These are phyloP conservation scores for Tetrahymena malaccensis DNA, from an alignment of 73 alveolate genomes.

Conservation along the genomic window DNA sequence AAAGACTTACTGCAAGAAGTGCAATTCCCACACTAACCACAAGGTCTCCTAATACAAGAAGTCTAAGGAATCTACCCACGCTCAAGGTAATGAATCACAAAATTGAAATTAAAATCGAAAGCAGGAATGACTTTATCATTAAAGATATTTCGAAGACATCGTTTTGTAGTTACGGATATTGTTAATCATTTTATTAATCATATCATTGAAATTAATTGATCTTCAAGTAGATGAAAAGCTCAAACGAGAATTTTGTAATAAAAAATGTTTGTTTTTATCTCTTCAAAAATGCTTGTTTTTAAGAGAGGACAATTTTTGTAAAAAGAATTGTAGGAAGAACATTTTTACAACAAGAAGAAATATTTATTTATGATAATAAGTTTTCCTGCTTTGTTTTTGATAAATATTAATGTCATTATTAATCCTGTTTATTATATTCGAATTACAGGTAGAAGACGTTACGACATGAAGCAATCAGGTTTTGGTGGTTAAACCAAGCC, in stretches of 20 bases:
- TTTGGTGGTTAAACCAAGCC: slow-evolving; percentile 96
- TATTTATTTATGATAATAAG: background rate
- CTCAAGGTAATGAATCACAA: slow-evolving; percentile 38
- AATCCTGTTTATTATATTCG: background rate
- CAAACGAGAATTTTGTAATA: too few relatives aligned
- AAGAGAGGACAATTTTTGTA: too few relatives aligned
- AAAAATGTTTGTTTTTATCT: too few relatives aligned
- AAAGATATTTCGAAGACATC: too few relatives aligned
- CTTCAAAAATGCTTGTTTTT: too few relatives aligned
- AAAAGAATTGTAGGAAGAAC: background rate
- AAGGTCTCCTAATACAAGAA: slow-evolving; percentile 81
- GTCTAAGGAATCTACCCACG: slow-evolving; percentile 72
- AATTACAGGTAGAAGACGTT: slow-evolving; percentile 74
- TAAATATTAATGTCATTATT: background rate
- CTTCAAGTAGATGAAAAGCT: too few relatives aligned
- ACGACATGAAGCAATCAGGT: slow-evolving; percentile 91
- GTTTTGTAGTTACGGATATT: too few relatives aligned
- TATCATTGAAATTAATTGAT: too few relatives aligned
- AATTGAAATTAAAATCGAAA: background rate
- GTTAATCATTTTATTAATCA: background rate
- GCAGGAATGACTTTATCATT: background rate
- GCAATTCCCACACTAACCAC: slow-evolving; percentile 65
- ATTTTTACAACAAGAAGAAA: background rate
- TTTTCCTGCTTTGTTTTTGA: background rate
- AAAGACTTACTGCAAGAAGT: slow-evolving; percentile 68